phyloP scores from a whole-genome alignment of 2,329 filamentous ascomycete species.

The Colletotrichum chrysophilum region DNA sequence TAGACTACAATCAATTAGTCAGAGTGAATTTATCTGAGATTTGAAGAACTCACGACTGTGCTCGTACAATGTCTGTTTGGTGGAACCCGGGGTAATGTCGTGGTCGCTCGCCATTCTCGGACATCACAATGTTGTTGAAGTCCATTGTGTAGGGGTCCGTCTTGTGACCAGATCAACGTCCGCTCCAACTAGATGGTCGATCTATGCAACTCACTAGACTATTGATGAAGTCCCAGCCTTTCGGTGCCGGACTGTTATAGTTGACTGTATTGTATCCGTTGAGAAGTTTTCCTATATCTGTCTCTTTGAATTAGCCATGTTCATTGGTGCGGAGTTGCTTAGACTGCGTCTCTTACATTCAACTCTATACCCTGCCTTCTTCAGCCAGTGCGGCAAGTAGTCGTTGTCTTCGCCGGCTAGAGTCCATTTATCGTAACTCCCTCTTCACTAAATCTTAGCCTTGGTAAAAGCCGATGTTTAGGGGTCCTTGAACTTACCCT shows the following conservation, averaged over 20 bases:
- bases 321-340: neutral
- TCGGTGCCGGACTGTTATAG: constrained; percentile 38
- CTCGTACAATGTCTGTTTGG: neutral
- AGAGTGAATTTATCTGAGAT: rapidly evolving
- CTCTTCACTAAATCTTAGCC: neutral
- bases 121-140: neutral
- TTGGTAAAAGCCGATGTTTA: neutral
- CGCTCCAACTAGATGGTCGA: neutral
- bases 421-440: neutral
- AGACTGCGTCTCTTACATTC: neutral
- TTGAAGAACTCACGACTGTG: neutral
- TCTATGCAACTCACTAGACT: constrained; percentile 13
- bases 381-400: neutral
- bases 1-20: neutral
- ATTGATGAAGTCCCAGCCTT: constrained; percentile 31
- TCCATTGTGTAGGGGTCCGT: neutral
- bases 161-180: neutral
- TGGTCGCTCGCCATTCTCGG: neutral
- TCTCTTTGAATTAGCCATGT: neutral
- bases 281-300: constrained; percentile 41
- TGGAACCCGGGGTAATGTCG: neutral
- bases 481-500: neutral
- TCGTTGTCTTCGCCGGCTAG: neutral
- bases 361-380: neutral
- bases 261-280: constrained; percentile 46